Percentiles rank a stretch among this genome's conserved stretches.
Evolutionary conservation across 1,139 yeast genomes (phyloP).

Genomic region (Saccharomyces pastorianus): DNA sequence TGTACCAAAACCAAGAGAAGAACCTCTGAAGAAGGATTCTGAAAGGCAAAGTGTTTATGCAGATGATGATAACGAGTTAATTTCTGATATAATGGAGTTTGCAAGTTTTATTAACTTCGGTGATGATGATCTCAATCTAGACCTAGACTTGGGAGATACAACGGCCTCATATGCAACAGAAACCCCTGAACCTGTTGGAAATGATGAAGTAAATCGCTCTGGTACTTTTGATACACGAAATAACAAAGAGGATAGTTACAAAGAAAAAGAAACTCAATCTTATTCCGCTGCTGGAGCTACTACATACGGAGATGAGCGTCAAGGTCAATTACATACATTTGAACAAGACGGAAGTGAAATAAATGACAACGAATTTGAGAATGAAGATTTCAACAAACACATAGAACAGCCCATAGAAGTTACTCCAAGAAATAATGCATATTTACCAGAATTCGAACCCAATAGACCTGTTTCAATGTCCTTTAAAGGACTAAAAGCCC

Average conservation of each 20-base stretch:
- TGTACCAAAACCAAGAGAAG: constrained; percentile 14
- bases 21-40: constrained; percentile 17
- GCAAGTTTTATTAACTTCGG: constrained; percentile 61
- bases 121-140: constrained; percentile 32
- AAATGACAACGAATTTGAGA: constrained; percentile 16
- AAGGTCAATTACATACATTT: neutral
- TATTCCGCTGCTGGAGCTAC: neutral
- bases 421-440: constrained; percentile 19
- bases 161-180: neutral
- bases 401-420: constrained; percentile 5
- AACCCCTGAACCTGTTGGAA: neutral
- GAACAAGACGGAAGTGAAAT: constrained; percentile 3
- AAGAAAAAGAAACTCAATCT: neutral
- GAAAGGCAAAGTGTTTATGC: neutral
- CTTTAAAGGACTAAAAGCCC: constrained; percentile 54
- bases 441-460: constrained; percentile 17
- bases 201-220: neutral
- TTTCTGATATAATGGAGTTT: constrained; percentile 45
- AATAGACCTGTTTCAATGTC: constrained; percentile 59
- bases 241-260: neutral
- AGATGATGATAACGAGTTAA: constrained; percentile 30
- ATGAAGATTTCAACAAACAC: constrained; percentile 22
- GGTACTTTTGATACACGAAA: neutral
- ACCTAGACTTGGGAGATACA: constrained; percentile 18
- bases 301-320: neutral